A percentile compares a stretch with the other conserved stretches of the same genome.
phyloP scores from a whole-genome alignment of 495 filamentous ascomycete species.

The Xylaria longipes region DNA sequence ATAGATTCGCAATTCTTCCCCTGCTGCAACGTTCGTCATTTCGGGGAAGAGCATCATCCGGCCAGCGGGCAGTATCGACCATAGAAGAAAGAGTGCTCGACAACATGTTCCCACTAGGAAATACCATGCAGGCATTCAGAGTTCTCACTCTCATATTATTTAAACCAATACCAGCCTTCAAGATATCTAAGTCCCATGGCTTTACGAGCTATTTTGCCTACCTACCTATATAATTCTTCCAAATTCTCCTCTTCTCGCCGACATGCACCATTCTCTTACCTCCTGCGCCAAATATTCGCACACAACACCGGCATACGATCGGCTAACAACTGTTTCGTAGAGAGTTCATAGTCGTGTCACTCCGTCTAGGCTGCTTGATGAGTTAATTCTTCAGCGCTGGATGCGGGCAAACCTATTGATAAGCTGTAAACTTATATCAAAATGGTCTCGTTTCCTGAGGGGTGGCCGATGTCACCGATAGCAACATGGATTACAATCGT shows the following conservation, averaged over 20 bases:
- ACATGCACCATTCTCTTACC: background rate
- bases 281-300: background rate
- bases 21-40: too few relatives aligned
- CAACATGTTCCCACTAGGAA: background rate
- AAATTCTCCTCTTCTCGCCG: background rate
- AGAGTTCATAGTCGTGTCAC: background rate
- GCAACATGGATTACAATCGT: conserved; percentile 26
- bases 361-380: background rate
- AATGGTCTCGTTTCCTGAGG: conserved; percentile 24
- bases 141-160: background rate
- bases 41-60: background rate
- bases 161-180: background rate
- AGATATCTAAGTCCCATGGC: background rate
- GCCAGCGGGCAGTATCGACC: background rate
- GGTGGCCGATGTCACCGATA: conserved; percentile 28
- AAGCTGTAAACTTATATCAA: conserved; percentile 2
- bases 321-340: background rate
- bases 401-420: conserved; percentile 3
- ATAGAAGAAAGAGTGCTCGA: background rate
- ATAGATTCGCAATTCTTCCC: background rate
- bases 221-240: background rate
- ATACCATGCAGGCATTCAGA: background rate
- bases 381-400: background rate
- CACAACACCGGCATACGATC: background rate
- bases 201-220: background rate